Evolutionary conservation across 2,329 filamentous ascomycete genomes (phyloP).

Genomic region (Fusarium ambrosium): DNA sequence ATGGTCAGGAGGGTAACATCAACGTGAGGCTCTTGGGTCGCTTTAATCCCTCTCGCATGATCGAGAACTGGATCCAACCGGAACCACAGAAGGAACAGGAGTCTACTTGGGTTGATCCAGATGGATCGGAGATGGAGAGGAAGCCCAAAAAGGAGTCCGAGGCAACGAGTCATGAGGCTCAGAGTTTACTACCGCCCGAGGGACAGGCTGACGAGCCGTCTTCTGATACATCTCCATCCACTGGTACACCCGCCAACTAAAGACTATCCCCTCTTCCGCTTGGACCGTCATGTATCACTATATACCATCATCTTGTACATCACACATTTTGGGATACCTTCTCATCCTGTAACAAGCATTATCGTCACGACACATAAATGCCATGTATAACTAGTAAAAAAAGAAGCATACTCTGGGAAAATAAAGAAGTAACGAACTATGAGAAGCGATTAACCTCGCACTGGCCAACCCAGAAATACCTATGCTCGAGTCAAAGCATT

Average conservation of each 20-base stretch:
- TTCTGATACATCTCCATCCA: neutral
- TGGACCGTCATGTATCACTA: neutral
- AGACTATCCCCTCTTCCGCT: neutral
- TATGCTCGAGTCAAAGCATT: neutral
- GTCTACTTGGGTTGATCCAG: neutral
- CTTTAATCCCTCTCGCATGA: constrained; percentile 40
- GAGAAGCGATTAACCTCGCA: neutral
- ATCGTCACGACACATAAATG: neutral
- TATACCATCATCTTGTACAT: constrained; percentile 27
- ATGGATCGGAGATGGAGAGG: neutral
- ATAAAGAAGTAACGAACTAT: neutral
- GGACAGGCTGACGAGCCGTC: neutral
- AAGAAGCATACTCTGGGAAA: neutral
- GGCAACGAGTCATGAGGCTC: neutral
- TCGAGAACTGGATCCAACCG: constrained; percentile 31
- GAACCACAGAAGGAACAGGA: neutral
- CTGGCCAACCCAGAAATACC: neutral
- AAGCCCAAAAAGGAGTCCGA: neutral
- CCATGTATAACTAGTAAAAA: constrained; percentile 34
- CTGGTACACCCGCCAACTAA: neutral
- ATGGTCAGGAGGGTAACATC: constrained; percentile 35
- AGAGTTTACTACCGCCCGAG: neutral
- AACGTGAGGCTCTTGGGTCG: constrained; percentile 42
- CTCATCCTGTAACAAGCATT: constrained; percentile 1
- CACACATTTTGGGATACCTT: constrained; percentile 8